Evolutionary conservation across 208 protist genomes (phyloP).

Genomic region (Trypanosomatidae sp.): DNA sequence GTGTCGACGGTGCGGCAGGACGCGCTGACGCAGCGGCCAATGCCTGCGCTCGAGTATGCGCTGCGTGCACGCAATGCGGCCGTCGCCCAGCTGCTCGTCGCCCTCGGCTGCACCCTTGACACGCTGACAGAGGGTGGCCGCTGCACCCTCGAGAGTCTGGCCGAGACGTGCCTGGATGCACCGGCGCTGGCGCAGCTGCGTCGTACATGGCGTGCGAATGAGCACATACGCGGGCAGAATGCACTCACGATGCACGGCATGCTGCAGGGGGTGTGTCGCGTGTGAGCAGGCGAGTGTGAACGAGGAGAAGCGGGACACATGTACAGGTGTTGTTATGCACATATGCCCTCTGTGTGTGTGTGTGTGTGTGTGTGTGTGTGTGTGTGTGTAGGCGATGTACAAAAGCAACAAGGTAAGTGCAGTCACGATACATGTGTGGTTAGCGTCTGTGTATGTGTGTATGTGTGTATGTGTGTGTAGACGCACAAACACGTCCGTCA

Average conservation of each 20-base stretch:
- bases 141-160: conserved; percentile 16
- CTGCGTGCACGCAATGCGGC: conserved; percentile 13
- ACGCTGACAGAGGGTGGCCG: conserved; percentile 24
- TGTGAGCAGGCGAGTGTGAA: too few species aligned
- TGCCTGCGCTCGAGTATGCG: conserved; percentile 52
- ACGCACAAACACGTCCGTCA: too few species aligned
- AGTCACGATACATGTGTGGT: too few species aligned
- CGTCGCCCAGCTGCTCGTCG: conserved; percentile 29
- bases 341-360: not conserved
- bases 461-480: too few species aligned
- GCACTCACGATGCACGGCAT: not conserved
- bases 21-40: conserved; percentile 18
- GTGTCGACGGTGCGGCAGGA: conserved; percentile 33
- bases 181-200: not conserved
- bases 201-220: not conserved
- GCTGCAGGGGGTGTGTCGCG: not conserved
- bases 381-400: not conserved
- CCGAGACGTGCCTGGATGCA: conserved; percentile 8
- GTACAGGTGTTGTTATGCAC: not conserved
- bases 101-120: conserved; percentile 31
- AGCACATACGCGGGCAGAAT: not conserved
- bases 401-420: too few species aligned
- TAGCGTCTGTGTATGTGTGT: too few species aligned
- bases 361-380: not conserved
- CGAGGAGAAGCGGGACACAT: too few species aligned